A percentile compares a stretch with the other conserved stretches of the same genome.
Evolutionary conservation across 495 filamentous ascomycete genomes (phyloP).

Genomic region (Lophium mytilinum): DNA sequence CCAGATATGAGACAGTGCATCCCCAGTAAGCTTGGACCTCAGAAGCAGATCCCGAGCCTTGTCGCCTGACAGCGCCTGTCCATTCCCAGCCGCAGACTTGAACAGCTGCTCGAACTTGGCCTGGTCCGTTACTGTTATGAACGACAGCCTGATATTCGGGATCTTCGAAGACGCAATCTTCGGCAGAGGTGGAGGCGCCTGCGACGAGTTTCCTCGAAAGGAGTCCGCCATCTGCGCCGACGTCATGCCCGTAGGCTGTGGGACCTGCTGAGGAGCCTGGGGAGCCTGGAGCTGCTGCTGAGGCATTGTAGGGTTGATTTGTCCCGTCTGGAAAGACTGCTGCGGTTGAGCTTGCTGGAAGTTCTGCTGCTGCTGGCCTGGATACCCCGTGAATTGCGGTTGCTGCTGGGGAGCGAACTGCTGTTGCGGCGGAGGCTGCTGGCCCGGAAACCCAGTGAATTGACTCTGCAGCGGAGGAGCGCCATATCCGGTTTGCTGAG

Average conservation of each 20-base stretch:
- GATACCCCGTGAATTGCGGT: constrained; percentile 48
- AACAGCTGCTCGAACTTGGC: constrained; percentile 98
- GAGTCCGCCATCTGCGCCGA: constrained; percentile 81
- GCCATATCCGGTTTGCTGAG: constrained; percentile 38
- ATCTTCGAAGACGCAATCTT: constrained; percentile 58
- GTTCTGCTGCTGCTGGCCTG: constrained; percentile 38
- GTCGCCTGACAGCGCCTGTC: constrained; percentile 80
- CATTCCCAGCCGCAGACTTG: constrained; percentile 86
- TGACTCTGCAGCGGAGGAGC: constrained; percentile 50
- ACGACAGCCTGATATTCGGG: constrained; percentile 90
- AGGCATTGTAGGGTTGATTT: constrained; percentile 6
- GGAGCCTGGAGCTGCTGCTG: constrained; percentile 40
- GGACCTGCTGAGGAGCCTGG: constrained; percentile 31
- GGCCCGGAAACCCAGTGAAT: constrained; percentile 47
- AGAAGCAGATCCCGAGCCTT: constrained; percentile 82
- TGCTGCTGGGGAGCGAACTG: constrained; percentile 36
- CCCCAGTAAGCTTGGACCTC: constrained; percentile 76
- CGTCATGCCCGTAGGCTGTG: constrained; percentile 47
- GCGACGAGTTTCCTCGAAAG: constrained; percentile 49
- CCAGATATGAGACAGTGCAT: constrained; percentile 82
- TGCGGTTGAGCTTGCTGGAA: constrained; percentile 42
- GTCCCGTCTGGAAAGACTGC: constrained; percentile 26
- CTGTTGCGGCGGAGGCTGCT: constrained; percentile 30
- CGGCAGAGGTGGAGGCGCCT: constrained; percentile 41
- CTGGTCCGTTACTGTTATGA: constrained; percentile 92